These are phyloP conservation scores for Dactylellina cionopaga DNA, from an alignment of 2,329 filamentous ascomycete genomes.

Conservation along the genomic window DNA sequence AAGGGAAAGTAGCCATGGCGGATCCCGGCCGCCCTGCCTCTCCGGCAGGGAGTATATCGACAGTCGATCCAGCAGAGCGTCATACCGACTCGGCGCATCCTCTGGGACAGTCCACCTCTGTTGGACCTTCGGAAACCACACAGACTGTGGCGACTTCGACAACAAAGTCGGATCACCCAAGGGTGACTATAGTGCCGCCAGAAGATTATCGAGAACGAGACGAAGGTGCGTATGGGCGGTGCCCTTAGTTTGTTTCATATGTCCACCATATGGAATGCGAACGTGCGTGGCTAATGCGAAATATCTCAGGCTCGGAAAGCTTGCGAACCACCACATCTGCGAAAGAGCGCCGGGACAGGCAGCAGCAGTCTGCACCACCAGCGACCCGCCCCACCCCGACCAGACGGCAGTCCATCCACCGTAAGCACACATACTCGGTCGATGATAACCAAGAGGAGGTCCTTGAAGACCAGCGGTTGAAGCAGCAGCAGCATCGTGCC, in stretches of 20 bases:
- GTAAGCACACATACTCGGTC: constrained; percentile 43
- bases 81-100: neutral
- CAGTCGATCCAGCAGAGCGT: constrained; percentile 1
- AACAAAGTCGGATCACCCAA: constrained; percentile 29
- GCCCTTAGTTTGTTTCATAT: neutral
- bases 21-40: constrained; percentile 37
- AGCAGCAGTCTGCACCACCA: neutral
- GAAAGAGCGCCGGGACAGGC: constrained; percentile 35
- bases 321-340: constrained; percentile 23
- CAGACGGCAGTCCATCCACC: constrained; percentile 33
- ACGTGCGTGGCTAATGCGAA: constrained; percentile 10
- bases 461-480: constrained; percentile 29
- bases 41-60: constrained; percentile 27
- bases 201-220: constrained; percentile 41
- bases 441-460: constrained; percentile 47
- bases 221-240: constrained; percentile 28
- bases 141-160: constrained; percentile 26
- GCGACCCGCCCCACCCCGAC: constrained; percentile 23
- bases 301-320: constrained; percentile 13
- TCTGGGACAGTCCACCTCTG: neutral
- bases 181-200: constrained; percentile 42
- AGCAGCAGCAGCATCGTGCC: constrained; percentile 24
- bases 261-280: neutral
- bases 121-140: constrained; percentile 29
- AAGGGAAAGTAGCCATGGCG: constrained; percentile 29